phyloP scores from a whole-genome alignment of 2,329 filamentous ascomycete species.

The Nigrograna mackinnonii region DNA sequence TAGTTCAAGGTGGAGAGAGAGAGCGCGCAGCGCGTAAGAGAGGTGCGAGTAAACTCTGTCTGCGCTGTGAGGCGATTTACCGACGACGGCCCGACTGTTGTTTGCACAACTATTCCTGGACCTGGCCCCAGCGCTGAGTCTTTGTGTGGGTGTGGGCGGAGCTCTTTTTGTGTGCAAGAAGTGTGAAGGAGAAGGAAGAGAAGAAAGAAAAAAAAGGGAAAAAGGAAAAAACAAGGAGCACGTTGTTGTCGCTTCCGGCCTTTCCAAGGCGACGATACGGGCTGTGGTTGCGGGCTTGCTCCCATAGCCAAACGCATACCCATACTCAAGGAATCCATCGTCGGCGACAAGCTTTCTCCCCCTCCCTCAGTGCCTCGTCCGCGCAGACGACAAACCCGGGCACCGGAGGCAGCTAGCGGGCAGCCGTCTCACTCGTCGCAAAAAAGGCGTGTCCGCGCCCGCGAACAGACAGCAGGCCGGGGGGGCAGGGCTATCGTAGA shows the following conservation, averaged over 20 bases:
- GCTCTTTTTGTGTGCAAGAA: background rate
- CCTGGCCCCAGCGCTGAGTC: background rate
- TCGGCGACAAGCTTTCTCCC: background rate
- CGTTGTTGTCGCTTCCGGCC: too few species aligned
- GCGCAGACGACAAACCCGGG: too few species aligned
- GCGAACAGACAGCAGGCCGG: too few species aligned
- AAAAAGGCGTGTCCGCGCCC: too few species aligned
- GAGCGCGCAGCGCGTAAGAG: slow-evolving; percentile 5
- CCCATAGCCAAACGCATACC: background rate
- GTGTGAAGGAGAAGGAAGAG: background rate
- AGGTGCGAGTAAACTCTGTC: slow-evolving; percentile 8
- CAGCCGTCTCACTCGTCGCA: too few species aligned
- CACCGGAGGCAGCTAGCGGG: background rate
- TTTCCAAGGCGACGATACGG: too few species aligned
- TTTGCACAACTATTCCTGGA: too few species aligned
- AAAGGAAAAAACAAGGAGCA: too few species aligned
- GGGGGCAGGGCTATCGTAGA: too few species aligned
- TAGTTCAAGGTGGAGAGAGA: slow-evolving; percentile 16
- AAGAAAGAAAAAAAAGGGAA: background rate
- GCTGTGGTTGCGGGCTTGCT: background rate
- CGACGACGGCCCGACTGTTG: slow-evolving; percentile 37
- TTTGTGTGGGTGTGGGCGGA: background rate
- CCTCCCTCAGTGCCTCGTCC: too few species aligned
- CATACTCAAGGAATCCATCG: background rate
- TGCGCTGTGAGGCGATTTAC: slow-evolving; percentile 19